Percentiles rank a stretch among this genome's conserved stretches.
phyloP scores from a whole-genome alignment of 331 rosid genomes.

The Saraca asoca region DNA sequence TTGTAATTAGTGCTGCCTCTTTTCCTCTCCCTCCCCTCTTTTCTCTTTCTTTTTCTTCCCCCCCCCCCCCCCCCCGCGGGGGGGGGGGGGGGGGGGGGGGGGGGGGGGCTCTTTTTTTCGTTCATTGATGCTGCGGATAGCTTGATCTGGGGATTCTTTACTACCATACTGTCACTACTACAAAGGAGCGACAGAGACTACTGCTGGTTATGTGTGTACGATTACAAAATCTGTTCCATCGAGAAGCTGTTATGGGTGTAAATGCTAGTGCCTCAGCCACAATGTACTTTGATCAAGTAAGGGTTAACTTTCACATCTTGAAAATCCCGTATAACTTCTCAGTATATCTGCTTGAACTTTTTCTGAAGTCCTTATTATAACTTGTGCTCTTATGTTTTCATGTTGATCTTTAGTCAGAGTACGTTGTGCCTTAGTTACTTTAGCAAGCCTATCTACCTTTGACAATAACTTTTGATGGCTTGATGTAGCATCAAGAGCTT shows the following conservation, averaged over 20 bases:
- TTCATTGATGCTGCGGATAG: constrained; percentile 54
- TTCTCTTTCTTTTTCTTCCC: too few species aligned
- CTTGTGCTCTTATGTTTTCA: background rate
- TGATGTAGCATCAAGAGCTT: constrained; percentile 6
- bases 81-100: too few species aligned
- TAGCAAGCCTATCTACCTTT: constrained; percentile 1
- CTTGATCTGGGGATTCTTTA: constrained; percentile 60
- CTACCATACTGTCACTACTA: constrained; percentile 54
- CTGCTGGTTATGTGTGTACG: constrained; percentile 47
- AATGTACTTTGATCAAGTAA: constrained; percentile 77
- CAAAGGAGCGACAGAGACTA: constrained; percentile 39
- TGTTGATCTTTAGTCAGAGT: constrained; percentile 17
- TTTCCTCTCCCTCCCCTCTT: too few species aligned
- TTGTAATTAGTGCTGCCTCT: too few species aligned
- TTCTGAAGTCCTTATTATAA: too few species aligned
- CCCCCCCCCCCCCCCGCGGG: too few species aligned
- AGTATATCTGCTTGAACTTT: background rate
- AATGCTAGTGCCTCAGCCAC: constrained; percentile 85
- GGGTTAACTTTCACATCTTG: constrained; percentile 47
- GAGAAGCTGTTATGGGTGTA: constrained; percentile 78
- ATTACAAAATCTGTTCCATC: constrained; percentile 63
- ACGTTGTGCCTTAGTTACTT: background rate
- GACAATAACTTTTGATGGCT: background rate
- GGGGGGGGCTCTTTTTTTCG: too few species aligned
- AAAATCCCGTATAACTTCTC: constrained; percentile 1